These are phyloP conservation scores for Phoma sp. DNA, from an alignment of 2,329 filamentous ascomycete genomes.

Conservation along the genomic window DNA sequence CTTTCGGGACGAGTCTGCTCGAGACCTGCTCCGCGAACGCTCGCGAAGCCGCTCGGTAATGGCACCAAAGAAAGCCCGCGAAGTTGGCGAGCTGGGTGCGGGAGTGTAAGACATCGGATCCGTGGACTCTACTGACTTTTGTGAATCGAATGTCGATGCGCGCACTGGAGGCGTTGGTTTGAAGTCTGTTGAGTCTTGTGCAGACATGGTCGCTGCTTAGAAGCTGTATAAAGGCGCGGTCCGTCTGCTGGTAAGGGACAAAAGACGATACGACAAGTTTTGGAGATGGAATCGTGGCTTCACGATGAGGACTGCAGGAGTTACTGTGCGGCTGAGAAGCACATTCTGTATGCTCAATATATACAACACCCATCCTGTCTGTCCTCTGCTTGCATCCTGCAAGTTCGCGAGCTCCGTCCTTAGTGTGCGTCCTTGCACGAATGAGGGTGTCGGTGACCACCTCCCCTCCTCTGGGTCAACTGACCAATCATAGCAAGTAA, in stretches of 20 bases:
- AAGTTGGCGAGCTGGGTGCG: conserved; percentile 32
- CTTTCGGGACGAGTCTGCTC: conserved; percentile 28
- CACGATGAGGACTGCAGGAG: conserved; percentile 7
- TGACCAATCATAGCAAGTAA: conserved; percentile 17
- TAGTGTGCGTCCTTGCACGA: conserved; percentile 12
- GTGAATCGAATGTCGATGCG: conserved; percentile 37
- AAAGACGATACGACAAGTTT: neutral
- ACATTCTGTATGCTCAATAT: conserved; percentile 23
- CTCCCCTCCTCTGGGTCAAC: conserved; percentile 12
- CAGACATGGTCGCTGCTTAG: conserved; percentile 26
- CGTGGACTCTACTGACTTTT: conserved; percentile 33
- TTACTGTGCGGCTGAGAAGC: conserved; percentile 35
- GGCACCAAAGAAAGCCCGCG: conserved; percentile 45
- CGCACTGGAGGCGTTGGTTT: conserved; percentile 40
- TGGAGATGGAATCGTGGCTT: neutral
- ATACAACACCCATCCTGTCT: conserved; percentile 19
- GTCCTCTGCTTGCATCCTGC: conserved; percentile 20
- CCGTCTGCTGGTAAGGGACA: neutral
- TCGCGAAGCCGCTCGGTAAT: conserved; percentile 43
- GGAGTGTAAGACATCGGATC: conserved; percentile 30
- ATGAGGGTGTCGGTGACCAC: conserved; percentile 18
- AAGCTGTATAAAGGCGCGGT: neutral
- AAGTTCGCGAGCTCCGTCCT: conserved; percentile 6
- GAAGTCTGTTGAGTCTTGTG: conserved; percentile 29
- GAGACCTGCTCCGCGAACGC: conserved; percentile 43